Conservation (phyloP, 169 alveolate species). For the Eimeria nieschulzi region DNA sequence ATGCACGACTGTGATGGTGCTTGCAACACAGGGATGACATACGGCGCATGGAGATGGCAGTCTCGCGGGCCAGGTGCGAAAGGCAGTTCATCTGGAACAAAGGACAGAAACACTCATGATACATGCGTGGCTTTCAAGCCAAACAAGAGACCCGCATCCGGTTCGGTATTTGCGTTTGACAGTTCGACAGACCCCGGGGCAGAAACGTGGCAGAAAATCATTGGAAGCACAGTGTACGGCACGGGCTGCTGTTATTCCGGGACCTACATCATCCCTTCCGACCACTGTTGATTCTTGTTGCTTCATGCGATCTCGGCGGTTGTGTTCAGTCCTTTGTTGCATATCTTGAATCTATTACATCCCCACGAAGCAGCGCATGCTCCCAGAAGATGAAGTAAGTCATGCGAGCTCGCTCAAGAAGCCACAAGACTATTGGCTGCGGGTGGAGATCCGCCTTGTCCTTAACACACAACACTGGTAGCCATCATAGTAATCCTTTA, state of each 20-base stretch:
- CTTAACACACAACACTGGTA: not conserved
- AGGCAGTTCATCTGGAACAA: conserved; percentile 3
- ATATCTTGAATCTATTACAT: conserved; percentile 41
- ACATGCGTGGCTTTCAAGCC: not conserved
- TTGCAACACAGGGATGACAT: not conserved
- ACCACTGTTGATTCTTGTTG: conserved; percentile 39
- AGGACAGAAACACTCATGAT: not conserved
- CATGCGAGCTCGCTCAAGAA: not conserved
- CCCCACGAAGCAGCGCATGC: not conserved
- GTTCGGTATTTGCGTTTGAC: too few relatives aligned
- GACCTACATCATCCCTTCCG: conserved; percentile 24
- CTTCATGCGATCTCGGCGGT: conserved; percentile 30
- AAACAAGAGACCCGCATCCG: not conserved
- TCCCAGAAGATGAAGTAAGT: not conserved
- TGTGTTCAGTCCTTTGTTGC: conserved; percentile 18
- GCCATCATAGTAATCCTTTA: not conserved
- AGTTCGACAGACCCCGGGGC: not conserved
- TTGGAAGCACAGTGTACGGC: not conserved
- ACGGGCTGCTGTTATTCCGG: not conserved
- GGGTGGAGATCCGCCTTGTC: not conserved
- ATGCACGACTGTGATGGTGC: not conserved
- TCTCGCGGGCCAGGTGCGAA: not conserved
- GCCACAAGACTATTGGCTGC: not conserved
- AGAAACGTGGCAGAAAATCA: not conserved
- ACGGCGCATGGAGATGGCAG: not conserved